Evolutionary conservation across 1,284 basidiomycete genomes (phyloP).

Genomic region (Sanghuangporus weigelae): DNA sequence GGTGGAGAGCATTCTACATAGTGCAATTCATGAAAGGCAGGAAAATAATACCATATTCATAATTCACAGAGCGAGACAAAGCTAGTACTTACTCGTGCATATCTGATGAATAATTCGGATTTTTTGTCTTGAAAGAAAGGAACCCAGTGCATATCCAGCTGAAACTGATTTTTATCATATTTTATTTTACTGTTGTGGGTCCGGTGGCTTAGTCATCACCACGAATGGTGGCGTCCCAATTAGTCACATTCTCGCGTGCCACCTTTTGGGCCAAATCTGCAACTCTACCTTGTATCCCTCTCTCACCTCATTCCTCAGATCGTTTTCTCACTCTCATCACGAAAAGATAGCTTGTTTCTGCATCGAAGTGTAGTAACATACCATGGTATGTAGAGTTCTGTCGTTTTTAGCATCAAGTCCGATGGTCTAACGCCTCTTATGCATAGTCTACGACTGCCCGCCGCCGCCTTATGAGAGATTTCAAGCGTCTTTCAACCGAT

Average conservation of each 20-base stretch:
- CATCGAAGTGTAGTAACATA: background rate
- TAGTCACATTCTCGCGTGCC: background rate
- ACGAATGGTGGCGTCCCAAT: background rate
- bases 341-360: background rate
- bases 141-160: no score
- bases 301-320: background rate
- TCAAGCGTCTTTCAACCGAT: constrained; percentile 91
- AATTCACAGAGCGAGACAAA: no score
- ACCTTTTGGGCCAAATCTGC: background rate
- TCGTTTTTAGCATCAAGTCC: background rate
- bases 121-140: no score
- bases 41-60: no score
- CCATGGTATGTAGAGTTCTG: background rate
- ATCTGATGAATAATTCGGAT: no score
- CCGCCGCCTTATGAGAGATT: constrained; percentile 90
- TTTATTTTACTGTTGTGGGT: background rate
- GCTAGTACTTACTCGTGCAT: no score
- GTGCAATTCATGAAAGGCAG: no score
- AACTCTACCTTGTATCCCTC: background rate
- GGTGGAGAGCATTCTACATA: no score
- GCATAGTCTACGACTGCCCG: constrained; percentile 82
- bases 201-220: background rate
- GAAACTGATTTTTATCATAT: no score
- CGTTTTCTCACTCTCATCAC: background rate
- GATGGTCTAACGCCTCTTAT: background rate